phyloP scores from a whole-genome alignment of 2,329 filamentous ascomycete species.

The Fusarium lateritium region DNA sequence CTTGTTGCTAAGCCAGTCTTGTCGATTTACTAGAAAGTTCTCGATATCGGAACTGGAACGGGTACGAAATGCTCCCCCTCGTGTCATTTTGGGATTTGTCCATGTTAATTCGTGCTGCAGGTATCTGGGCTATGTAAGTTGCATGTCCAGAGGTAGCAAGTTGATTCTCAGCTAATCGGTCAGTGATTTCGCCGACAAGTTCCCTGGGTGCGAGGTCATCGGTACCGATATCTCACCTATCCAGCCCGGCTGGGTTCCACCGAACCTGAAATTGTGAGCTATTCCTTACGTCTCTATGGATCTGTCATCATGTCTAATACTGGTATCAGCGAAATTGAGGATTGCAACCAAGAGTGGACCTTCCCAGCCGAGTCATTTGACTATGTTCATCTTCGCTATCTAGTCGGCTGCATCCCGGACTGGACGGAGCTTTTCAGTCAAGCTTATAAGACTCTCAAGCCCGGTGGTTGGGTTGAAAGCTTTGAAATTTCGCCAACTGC shows the following conservation, averaged over 20 bases:
- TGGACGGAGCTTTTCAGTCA: slow-evolving; percentile 66
- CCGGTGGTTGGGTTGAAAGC: slow-evolving; percentile 60
- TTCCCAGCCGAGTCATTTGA: slow-evolving; percentile 65
- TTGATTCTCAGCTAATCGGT: slow-evolving; percentile 37
- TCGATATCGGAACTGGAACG: slow-evolving; percentile 32
- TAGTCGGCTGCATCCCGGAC: slow-evolving; percentile 51
- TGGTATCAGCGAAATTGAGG: slow-evolving; percentile 66
- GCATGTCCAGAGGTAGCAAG: not conserved
- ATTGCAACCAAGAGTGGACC: slow-evolving; percentile 68
- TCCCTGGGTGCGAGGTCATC: slow-evolving; percentile 61
- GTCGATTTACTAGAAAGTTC: slow-evolving; percentile 1
- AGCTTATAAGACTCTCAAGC: slow-evolving; percentile 65
- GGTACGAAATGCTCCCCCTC: not conserved
- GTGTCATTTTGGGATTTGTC: not conserved
- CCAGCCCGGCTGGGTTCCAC: slow-evolving; percentile 64
- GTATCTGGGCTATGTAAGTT: slow-evolving; percentile 32
- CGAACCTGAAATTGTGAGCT: slow-evolving; percentile 32
- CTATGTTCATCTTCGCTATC: slow-evolving; percentile 69
- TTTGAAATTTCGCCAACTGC: slow-evolving; percentile 42
- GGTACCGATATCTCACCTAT: slow-evolving; percentile 72
- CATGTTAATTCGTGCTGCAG: not conserved
- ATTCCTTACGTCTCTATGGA: not conserved
- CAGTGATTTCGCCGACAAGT: slow-evolving; percentile 64
- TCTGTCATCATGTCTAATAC: not conserved
- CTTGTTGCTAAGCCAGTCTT: not conserved